phyloP scores from a whole-genome alignment of 805 yeast genomes.

The Ogataea pignaliae region DNA sequence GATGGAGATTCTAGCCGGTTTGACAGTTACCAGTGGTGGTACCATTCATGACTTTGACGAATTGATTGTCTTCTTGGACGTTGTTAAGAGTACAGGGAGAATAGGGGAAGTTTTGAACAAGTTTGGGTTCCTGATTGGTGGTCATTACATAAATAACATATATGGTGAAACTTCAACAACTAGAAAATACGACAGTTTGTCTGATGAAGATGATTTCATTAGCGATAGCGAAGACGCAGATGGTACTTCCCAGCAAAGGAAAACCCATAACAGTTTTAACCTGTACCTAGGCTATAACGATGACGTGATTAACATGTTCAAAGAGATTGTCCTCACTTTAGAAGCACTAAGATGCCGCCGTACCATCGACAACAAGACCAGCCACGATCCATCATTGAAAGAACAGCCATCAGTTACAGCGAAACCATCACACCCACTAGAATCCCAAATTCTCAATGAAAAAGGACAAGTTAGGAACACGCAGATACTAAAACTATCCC shows the following conservation, averaged over 20 bases:
- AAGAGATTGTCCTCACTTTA: conserved; percentile 26
- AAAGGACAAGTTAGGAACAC: conserved; percentile 17
- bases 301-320: conserved; percentile 29
- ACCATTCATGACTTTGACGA: conserved; percentile 50
- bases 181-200: not conserved
- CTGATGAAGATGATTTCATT: not conserved
- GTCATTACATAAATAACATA: conserved; percentile 10
- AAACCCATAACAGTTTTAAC: conserved; percentile 18
- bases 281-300: conserved; percentile 34
- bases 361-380: conserved; percentile 1
- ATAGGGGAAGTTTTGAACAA: conserved; percentile 20
- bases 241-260: not conserved
- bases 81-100: conserved; percentile 22
- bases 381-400: not conserved
- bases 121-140: conserved; percentile 29
- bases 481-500: conserved; percentile 20
- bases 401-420: not conserved
- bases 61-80: conserved; percentile 33
- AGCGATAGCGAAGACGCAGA: no score
- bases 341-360: conserved; percentile 23
- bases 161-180: not conserved
- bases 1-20: conserved; percentile 57
- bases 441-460: conserved; percentile 15
- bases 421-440: conserved; percentile 5
- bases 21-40: conserved; percentile 57